These are phyloP conservation scores for Cafeteria roenbergensis DNA, from an alignment of 108 stramenopile genomes.

Conservation along the genomic window DNA sequence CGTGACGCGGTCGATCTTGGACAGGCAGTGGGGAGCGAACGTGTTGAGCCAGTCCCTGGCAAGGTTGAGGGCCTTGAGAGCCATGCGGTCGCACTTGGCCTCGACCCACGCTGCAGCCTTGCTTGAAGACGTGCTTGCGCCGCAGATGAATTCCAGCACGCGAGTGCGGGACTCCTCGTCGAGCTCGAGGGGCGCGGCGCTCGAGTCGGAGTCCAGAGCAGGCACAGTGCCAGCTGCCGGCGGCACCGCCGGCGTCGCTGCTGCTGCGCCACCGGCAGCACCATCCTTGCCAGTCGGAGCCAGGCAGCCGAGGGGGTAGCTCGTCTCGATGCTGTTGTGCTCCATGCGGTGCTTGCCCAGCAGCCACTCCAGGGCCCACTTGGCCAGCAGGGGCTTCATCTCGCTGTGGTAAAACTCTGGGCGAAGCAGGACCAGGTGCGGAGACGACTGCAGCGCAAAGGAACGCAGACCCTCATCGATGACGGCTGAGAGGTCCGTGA, in stretches of 20 bases:
- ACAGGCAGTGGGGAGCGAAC: conserved; percentile 5
- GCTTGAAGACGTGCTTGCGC: neutral
- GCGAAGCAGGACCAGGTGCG: conserved; percentile 20
- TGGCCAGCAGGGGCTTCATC: conserved; percentile 11
- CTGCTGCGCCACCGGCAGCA: too few relatives aligned
- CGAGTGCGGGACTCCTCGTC: too few relatives aligned
- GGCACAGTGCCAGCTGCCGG: too few relatives aligned
- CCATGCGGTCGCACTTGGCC: neutral
- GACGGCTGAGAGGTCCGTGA: neutral
- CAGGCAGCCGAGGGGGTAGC: too few relatives aligned
- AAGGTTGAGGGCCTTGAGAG: conserved; percentile 9
- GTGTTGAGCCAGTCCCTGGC: conserved; percentile 17
- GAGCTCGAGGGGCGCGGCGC: too few relatives aligned
- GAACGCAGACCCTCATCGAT: neutral
- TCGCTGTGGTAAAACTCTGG: conserved; percentile 12
- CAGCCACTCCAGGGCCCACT: conserved; percentile 21
- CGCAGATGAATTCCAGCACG: conserved; percentile 7
- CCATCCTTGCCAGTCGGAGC: too few relatives aligned
- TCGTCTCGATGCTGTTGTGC: too few relatives aligned
- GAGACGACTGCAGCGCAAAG: conserved; percentile 11
- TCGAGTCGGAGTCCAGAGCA: too few relatives aligned
- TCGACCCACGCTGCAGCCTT: conserved; percentile 7
- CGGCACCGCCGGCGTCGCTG: too few relatives aligned
- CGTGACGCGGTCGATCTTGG: conserved; percentile 18
- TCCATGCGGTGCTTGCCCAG: too few relatives aligned